Evolutionary conservation across 208 protist genomes (phyloP), one percentile per base, ranked within the genome.

Genomic region (Acanthamoeba sp.): DNA sequence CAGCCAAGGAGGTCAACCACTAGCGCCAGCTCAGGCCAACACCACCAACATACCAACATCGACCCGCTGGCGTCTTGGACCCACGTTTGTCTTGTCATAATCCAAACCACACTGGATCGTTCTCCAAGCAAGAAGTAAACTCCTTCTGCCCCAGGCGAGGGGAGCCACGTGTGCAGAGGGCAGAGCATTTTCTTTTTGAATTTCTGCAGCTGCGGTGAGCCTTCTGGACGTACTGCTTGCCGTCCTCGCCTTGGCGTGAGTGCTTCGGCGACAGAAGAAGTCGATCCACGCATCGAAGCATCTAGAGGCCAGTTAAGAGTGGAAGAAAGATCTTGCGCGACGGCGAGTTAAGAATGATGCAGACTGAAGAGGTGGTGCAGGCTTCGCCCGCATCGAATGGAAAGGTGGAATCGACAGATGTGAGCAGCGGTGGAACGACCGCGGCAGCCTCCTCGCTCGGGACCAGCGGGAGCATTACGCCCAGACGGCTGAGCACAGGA

Each of bases 401-500:
- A 42, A 76, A 12, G 66, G 66, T 36, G 32, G 66, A 42, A 24
- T 27, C 24, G 66, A 62, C 22, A 29, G 55, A 62, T 24, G 66
- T 32, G 66, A 42, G 66, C 66, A 42, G 62, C 24, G 32, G 62
- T 71, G 62, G 14, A 71, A 36, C 66, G 34, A 42, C 36, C 10
- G 10, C 66, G 27, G 66, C 36, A 18, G 24, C 55, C 55, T 7
- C 55, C 55, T 29, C 55, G 20, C 22, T 62, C 22, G 55, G 55
- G 22, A 29, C 55, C 22, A n/a, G 55, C 22, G 55, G 55, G 55
- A 71, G 29, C 29, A 71, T 29, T 22, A 82, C 71, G 29, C 71
- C 71, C 71, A 82, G 71, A 50, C 71, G 71, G 1, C 38, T 82
- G 71, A 82, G 71, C 71, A 82, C 71, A 24, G 71, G 38, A 0